phyloP scores from a whole-genome alignment of 176 grass and related monocot species.

The Microstegium vimineum region DNA sequence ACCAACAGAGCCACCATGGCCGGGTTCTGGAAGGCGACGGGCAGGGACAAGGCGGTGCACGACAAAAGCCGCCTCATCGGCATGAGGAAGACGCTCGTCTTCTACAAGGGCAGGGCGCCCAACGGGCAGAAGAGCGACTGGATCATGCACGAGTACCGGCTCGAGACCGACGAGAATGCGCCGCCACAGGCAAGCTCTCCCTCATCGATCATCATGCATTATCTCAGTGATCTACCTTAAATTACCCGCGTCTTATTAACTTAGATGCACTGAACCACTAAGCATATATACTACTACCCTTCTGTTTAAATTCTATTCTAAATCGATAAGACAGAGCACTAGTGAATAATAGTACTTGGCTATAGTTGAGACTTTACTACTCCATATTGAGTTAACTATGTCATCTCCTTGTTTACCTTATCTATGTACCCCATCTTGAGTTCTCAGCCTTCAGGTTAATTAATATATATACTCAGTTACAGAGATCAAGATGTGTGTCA shows the following conservation, averaged over 20 bases:
- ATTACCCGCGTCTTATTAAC: neutral
- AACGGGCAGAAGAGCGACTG: constrained; percentile 90
- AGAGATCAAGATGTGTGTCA: no score
- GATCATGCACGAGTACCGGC: constrained; percentile 99
- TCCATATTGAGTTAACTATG: neutral
- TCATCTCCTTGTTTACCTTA: neutral
- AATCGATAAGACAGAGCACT: no score
- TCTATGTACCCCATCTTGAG: neutral
- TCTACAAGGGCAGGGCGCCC: constrained; percentile 95
- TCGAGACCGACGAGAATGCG: constrained; percentile 87
- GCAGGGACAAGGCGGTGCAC: constrained; percentile 83
- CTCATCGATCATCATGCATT: no score
- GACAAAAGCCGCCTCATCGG: constrained; percentile 84
- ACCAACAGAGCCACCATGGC: constrained; percentile 94
- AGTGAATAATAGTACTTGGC: neutral
- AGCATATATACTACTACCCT: no score
- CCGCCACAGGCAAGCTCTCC: constrained; percentile 65
- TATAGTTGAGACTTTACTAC: neutral
- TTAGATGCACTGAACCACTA: neutral
- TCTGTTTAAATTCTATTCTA: no score
- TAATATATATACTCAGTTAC: no score
- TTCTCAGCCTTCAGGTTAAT: neutral
- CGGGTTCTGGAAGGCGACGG: constrained; percentile 98
- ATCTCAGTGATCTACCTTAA: neutral
- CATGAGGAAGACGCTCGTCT: constrained; percentile 99